phyloP scores from a whole-genome alignment of 495 filamentous ascomycete species.

The Astrothelium subdiscretum region DNA sequence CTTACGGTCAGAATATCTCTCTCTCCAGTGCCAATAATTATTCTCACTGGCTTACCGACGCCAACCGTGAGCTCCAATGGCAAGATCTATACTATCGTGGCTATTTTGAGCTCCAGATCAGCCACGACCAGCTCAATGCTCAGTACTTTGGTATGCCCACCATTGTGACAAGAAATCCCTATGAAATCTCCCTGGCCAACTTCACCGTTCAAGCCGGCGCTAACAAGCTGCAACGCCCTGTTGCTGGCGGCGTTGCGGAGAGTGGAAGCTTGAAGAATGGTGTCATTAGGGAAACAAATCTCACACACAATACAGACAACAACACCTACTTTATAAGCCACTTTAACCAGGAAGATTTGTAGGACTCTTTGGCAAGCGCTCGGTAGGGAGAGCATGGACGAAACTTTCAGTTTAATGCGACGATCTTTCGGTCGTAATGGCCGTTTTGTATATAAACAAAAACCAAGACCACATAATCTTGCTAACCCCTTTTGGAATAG shows the following conservation, averaged over 20 bases:
- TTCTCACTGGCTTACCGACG: conserved; percentile 32
- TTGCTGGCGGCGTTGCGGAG: conserved; percentile 35
- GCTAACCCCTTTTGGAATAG: too few relatives aligned
- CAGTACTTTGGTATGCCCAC: conserved; percentile 42
- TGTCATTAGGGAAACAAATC: conserved; percentile 33
- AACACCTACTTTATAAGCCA: conserved; percentile 11
- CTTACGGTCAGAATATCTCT: conserved; percentile 38
- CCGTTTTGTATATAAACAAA: too few relatives aligned
- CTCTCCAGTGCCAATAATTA: conserved; percentile 31
- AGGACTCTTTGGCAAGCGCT: too few relatives aligned
- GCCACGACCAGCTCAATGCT: conserved; percentile 27
- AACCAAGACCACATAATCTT: too few relatives aligned
- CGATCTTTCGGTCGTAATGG: too few relatives aligned
- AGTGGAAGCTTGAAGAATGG: conserved; percentile 40
- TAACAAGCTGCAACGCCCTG: conserved; percentile 37
- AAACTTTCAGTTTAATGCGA: background rate
- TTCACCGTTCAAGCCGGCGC: conserved; percentile 47
- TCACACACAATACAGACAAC: conserved; percentile 37
- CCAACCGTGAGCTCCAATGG: conserved; percentile 54
- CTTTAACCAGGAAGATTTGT: background rate
- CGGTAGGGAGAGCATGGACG: background rate
- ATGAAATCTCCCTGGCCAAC: conserved; percentile 47
- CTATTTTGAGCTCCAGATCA: conserved; percentile 30
- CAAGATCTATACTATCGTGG: conserved; percentile 56
- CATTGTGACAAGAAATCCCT: conserved; percentile 21